phyloP scores from a whole-genome alignment of 2,329 filamentous ascomycete species.

The Alternaria atra region DNA sequence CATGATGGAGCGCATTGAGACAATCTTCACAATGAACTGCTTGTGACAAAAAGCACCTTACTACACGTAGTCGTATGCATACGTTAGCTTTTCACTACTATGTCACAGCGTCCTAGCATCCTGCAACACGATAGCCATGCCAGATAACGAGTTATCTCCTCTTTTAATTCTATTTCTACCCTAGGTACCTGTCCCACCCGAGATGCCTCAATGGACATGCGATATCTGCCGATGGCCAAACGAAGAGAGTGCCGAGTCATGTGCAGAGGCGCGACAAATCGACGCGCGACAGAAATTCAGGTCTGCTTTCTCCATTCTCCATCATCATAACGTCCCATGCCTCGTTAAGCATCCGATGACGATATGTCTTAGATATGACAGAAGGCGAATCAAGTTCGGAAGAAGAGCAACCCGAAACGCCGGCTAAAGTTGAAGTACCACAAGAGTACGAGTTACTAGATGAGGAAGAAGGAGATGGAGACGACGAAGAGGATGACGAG shows the following conservation, averaged over 20 bases:
- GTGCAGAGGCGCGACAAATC: not conserved
- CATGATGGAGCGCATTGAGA: not conserved
- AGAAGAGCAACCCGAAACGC: not conserved
- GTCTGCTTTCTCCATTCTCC: not conserved
- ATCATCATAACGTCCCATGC: not conserved
- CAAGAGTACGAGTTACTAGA: not conserved
- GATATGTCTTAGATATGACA: not conserved
- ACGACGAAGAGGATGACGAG: not conserved
- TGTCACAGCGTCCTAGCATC: too few species aligned
- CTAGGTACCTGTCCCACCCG: not conserved
- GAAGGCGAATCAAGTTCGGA: not conserved
- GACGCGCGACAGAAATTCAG: not conserved
- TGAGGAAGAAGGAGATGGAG: not conserved
- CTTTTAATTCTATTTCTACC: too few species aligned
- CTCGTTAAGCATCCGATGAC: not conserved
- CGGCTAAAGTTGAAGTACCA: not conserved
- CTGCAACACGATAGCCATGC: too few species aligned
- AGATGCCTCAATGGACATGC: not conserved
- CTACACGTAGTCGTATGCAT: not conserved
- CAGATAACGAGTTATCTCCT: too few species aligned
- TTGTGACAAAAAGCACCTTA: not conserved
- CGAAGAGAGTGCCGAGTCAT: not conserved
- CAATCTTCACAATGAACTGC: not conserved
- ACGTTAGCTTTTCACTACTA: not conserved
- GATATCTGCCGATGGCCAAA: not conserved